phyloP scores from a whole-genome alignment of 73 alveolate species.

The Loxodes magnus region DNA sequence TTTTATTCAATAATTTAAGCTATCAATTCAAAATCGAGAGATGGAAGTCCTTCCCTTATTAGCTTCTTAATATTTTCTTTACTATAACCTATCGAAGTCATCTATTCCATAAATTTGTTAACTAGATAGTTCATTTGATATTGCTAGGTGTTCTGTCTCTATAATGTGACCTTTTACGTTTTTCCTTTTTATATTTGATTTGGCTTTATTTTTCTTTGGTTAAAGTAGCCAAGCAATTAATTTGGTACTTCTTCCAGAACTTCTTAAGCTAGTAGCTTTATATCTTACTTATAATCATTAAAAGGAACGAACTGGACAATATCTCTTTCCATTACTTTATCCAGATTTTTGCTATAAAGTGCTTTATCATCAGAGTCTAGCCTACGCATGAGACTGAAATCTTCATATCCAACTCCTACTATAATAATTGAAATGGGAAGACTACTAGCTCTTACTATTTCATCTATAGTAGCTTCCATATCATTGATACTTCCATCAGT shows the following conservation, averaged over 20 bases:
- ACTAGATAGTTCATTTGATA: no score
- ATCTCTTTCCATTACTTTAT: conserved; percentile 64
- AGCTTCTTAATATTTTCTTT: no score
- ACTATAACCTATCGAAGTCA: no score
- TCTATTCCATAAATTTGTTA: no score
- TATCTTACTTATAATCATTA: conserved; percentile 36
- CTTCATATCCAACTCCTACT: conserved; percentile 93
- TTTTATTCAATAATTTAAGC: no score
- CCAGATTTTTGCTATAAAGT: neutral
- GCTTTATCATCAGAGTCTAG: conserved; percentile 79
- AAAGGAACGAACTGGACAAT: conserved; percentile 75
- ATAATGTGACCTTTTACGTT: no score
- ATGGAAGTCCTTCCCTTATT: no score
- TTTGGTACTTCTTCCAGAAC: conserved; percentile 65
- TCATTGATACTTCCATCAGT: conserved; percentile 96
- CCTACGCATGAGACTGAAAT: conserved; percentile 71
- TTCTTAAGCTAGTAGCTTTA: conserved; percentile 51
- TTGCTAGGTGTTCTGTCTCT: no score
- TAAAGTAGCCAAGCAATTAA: conserved; percentile 47
- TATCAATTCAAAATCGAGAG: no score
- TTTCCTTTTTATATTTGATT: no score
- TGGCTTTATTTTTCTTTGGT: conserved; percentile 22
- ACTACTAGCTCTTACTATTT: conserved; percentile 70
- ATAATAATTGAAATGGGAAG: conserved; percentile 87
- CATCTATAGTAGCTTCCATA: conserved; percentile 73